phyloP scores from a whole-genome alignment of 2,329 filamentous ascomycete species.

The Pseudogymnoascus pannorum region DNA sequence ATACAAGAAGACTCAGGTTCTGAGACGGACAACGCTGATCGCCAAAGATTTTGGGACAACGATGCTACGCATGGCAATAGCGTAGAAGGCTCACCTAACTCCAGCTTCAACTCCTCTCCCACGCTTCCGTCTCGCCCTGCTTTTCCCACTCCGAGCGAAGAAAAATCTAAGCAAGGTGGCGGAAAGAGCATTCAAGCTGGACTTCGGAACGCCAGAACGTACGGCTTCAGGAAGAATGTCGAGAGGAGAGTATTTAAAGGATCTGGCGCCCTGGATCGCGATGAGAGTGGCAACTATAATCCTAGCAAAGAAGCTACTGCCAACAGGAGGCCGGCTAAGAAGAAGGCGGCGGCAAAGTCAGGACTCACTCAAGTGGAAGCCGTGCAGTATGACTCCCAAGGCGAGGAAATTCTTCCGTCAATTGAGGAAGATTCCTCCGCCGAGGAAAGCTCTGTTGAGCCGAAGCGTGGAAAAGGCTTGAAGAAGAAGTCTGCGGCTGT shows the following conservation, averaged over 20 bases:
- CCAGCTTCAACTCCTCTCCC: neutral
- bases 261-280: neutral
- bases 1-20: neutral
- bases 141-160: neutral
- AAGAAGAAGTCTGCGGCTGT: neutral
- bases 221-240: neutral
- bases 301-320: neutral
- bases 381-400: neutral
- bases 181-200: neutral
- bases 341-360: neutral
- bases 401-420: neutral
- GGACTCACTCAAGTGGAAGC: neutral
- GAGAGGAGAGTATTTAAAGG: constrained; percentile 3
- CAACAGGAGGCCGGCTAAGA: neutral
- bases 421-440: neutral
- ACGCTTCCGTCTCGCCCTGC: neutral
- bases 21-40: neutral
- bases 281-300: constrained; percentile 10
- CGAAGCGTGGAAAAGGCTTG: neutral
- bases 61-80: neutral
- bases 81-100: neutral
- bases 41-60: neutral
- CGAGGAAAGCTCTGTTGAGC: neutral
- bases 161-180: neutral
- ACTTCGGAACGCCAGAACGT: neutral